Conservation (phyloP, 805 yeast species). For the Scheffersomyces amazonensis region DNA sequence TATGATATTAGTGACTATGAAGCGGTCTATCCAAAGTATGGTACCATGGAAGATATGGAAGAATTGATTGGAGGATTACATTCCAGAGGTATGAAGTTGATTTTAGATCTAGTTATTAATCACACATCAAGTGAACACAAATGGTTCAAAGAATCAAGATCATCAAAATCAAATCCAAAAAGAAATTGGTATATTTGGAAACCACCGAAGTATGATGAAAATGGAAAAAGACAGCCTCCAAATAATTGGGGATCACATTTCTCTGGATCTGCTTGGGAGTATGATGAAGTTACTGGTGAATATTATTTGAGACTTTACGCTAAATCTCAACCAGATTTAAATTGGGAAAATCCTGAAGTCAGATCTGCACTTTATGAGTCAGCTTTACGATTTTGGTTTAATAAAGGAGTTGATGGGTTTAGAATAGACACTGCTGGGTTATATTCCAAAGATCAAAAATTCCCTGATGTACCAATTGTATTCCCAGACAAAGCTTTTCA, state of each 20-base stretch:
- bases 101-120: slow-evolving; percentile 57
- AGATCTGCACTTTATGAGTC: slow-evolving; percentile 41
- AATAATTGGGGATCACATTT: slow-evolving; percentile 56
- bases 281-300: slow-evolving; percentile 51
- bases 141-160: slow-evolving; percentile 57
- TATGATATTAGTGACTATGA: slow-evolving; percentile 57
- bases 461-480: slow-evolving; percentile 48
- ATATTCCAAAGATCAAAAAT: slow-evolving; percentile 46
- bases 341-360: slow-evolving; percentile 52
- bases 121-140: slow-evolving; percentile 55
- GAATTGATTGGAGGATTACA: slow-evolving; percentile 45
- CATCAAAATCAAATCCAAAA: slow-evolving; percentile 50
- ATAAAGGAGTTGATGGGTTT: slow-evolving; percentile 57
- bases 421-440: slow-evolving; percentile 55
- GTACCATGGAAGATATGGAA: slow-evolving; percentile 53
- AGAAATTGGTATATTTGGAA: slow-evolving; percentile 64
- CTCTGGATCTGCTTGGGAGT: slow-evolving; percentile 56
- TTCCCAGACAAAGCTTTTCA: slow-evolving; percentile 40
- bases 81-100: slow-evolving; percentile 47
- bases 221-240: slow-evolving; percentile 52
- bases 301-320: slow-evolving; percentile 56
- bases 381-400: slow-evolving; percentile 53
- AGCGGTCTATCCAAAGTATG: slow-evolving; percentile 50
- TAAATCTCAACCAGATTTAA: slow-evolving; percentile 55
- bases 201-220: slow-evolving; percentile 42